A percentile compares a stretch with the other conserved stretches of the same genome.
Evolutionary conservation across 2,329 filamentous ascomycete species (phyloP).

Genomic region (Dactylella cylindrospora): DNA sequence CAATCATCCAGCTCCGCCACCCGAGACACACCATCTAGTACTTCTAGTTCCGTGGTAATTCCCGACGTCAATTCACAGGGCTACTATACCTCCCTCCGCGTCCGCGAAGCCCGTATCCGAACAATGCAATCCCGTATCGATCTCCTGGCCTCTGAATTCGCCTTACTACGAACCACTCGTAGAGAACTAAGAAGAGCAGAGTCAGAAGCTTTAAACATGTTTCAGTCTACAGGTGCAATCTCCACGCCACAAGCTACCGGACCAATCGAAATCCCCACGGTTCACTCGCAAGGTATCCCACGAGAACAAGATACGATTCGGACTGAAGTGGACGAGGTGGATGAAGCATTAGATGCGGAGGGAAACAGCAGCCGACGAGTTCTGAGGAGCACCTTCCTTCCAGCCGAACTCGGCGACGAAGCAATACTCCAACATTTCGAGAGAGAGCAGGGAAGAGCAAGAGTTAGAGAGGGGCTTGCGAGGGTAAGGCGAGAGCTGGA

Average conservation of each 20-base stretch:
- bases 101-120: conserved; percentile 46
- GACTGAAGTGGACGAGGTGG: conserved; percentile 39
- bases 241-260: too few relatives aligned
- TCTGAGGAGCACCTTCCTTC: conserved; percentile 32
- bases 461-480: conserved; percentile 29
- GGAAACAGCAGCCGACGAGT: conserved; percentile 40
- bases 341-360: conserved; percentile 36
- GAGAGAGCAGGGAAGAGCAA: conserved; percentile 27
- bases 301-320: conserved; percentile 9
- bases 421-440: conserved; percentile 38
- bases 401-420: conserved; percentile 41
- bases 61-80: conserved; percentile 32
- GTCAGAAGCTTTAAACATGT: conserved; percentile 33
- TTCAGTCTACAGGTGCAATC: conserved; percentile 19
- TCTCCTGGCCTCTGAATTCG: conserved; percentile 47
- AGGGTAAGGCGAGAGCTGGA: conserved; percentile 34
- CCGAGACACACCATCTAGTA: not conserved
- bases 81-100: conserved; percentile 42
- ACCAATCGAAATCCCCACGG: conserved; percentile 4
- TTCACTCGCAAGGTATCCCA: too few relatives aligned
- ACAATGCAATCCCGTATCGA: conserved; percentile 49
- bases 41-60: not conserved
- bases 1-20: not conserved
- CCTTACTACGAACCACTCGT: conserved; percentile 45
- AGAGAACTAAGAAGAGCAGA: conserved; percentile 45